Percentiles rank a stretch among this genome's conserved stretches.
Evolutionary conservation across 225 moss, liverwort and hornwort species (phyloP).

Genomic region (Pseudisothecium myosuroides): DNA sequence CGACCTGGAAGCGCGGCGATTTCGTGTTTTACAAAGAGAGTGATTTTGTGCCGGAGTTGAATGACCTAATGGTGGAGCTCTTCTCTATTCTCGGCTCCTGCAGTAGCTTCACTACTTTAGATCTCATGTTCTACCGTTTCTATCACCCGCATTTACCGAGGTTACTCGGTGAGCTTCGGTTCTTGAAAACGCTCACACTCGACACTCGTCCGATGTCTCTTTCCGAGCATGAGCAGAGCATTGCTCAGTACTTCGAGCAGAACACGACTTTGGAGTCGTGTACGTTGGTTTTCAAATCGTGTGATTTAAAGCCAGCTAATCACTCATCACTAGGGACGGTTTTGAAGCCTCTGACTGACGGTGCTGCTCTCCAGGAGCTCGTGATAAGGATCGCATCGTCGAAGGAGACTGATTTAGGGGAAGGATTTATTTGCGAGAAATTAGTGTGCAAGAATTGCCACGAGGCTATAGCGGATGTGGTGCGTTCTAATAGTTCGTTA

Average conservation of each 20-base stretch:
- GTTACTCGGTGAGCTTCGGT: neutral
- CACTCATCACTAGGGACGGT: neutral
- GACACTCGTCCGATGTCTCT: neutral
- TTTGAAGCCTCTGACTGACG: neutral
- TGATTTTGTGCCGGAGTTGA: neutral
- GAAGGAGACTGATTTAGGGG: neutral
- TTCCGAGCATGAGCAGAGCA: neutral
- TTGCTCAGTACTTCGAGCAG: neutral
- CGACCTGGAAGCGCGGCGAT: neutral
- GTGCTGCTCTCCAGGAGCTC: neutral
- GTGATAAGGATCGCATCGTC: neutral
- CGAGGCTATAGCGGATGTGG: neutral
- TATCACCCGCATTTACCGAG: neutral
- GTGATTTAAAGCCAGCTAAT: neutral
- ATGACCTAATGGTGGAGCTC: neutral
- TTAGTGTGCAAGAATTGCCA: neutral
- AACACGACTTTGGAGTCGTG: neutral
- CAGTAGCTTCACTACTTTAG: neutral
- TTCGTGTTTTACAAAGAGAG: neutral
- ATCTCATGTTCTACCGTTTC: neutral
- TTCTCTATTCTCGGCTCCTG: neutral
- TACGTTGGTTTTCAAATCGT: neutral
- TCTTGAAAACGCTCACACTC: neutral
- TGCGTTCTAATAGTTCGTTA: neutral
- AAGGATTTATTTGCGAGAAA: neutral